These are phyloP conservation scores for Cerioporus squamosus DNA, from an alignment of 1,284 basidiomycete species.

Conservation along the genomic window DNA sequence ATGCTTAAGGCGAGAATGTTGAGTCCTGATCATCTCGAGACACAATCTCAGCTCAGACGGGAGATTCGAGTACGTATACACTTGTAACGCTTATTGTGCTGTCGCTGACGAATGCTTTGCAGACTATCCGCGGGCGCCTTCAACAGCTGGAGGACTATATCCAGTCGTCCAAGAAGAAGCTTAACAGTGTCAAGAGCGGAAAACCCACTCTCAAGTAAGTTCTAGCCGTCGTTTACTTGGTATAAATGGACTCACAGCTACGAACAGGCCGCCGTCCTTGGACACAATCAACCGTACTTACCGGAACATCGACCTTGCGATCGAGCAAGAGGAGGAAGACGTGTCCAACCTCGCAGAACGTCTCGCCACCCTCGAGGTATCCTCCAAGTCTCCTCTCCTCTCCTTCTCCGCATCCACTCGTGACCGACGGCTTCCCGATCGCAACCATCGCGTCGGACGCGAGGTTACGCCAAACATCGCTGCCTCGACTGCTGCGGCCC, in stretches of 20 bases:
- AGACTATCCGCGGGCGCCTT: slow-evolving; percentile 73
- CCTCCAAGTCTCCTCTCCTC: slow-evolving; percentile 18
- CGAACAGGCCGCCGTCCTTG: slow-evolving; percentile 72
- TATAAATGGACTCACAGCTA: background rate
- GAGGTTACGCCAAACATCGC: slow-evolving; percentile 60
- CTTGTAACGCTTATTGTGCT: background rate
- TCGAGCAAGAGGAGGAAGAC: slow-evolving; percentile 66
- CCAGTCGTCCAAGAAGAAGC: slow-evolving; percentile 68
- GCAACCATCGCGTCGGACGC: slow-evolving; percentile 41
- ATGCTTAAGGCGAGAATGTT: slow-evolving; percentile 82
- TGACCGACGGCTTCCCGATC: slow-evolving; percentile 43
- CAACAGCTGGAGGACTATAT: slow-evolving; percentile 81
- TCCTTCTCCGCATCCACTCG: slow-evolving; percentile 26
- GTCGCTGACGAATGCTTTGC: background rate
- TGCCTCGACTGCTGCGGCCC: slow-evolving; percentile 72
- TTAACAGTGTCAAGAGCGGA: slow-evolving; percentile 67
- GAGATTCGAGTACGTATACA: slow-evolving; percentile 60
- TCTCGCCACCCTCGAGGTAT: slow-evolving; percentile 56
- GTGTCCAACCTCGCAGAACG: slow-evolving; percentile 60
- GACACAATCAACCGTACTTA: slow-evolving; percentile 85
- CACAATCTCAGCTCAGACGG: slow-evolving; percentile 75
- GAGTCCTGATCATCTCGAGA: slow-evolving; percentile 88
- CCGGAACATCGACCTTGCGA: slow-evolving; percentile 77
- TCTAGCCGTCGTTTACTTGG: background rate
- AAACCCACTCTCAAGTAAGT: slow-evolving; percentile 66